Conservation (phyloP, 1,284 basidiomycete genomes). For the Pterula multifida region DNA sequence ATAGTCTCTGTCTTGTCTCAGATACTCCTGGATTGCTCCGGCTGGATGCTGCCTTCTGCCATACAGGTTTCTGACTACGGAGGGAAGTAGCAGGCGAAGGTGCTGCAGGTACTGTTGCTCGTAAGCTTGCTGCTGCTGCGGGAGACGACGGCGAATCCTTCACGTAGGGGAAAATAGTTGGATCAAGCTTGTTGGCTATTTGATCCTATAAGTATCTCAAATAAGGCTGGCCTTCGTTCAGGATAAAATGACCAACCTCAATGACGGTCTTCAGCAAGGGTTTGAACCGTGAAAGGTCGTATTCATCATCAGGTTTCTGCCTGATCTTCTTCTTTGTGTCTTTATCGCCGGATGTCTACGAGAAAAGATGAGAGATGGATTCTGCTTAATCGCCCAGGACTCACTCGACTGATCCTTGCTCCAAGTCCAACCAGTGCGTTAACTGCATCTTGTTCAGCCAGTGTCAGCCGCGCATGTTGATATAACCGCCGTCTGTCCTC, state of each 20-base stretch:
- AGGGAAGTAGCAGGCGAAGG: conserved; percentile 55
- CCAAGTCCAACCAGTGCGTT: conserved; percentile 84
- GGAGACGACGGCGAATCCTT: conserved; percentile 68
- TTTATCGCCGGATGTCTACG: conserved; percentile 54
- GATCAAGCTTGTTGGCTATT: conserved; percentile 67
- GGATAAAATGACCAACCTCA: conserved; percentile 36
- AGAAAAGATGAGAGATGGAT: conserved; percentile 3
- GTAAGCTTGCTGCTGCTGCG: conserved; percentile 26
- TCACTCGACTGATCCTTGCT: conserved; percentile 72
- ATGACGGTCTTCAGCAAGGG: conserved; percentile 77
- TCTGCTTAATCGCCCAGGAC: conserved; percentile 15
- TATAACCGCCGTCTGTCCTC: conserved; percentile 92
- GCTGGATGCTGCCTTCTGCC: conserved; percentile 63
- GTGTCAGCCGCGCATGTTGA: conserved; percentile 86
- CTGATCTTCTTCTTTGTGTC: conserved; percentile 80
- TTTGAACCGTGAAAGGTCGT: conserved; percentile 91
- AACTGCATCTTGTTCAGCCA: conserved; percentile 90
- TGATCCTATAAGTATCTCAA: conserved; percentile 56
- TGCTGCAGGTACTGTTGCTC: conserved; percentile 30
- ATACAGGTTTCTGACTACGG: conserved; percentile 75
- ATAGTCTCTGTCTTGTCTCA: conserved; percentile 68
- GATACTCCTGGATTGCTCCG: conserved; percentile 26
- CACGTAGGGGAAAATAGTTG: conserved; percentile 79
- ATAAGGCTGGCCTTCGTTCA: neutral
- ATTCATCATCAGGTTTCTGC: conserved; percentile 69